Base-by-base conservation (phyloP, 2,329 filamentous ascomycete genomes). In the Passalora sequoiae region DNA sequence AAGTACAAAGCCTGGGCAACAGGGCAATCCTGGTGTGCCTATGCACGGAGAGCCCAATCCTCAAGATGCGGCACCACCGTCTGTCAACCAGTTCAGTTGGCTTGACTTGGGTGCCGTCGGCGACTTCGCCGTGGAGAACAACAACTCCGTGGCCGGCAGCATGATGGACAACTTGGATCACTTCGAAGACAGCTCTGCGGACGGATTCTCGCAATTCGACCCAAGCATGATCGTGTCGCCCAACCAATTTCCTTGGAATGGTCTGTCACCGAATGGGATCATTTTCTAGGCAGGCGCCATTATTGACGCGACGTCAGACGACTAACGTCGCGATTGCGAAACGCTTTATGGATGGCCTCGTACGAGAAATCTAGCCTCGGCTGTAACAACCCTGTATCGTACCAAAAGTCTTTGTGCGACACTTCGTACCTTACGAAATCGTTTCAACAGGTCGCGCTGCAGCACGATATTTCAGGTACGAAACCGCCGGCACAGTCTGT, bases 71-170 rank as follows among this genome's bases (percentile, higher is more conserved):
- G 45, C 47, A 16, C 50, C 48, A 54, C 60, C 38, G 46, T 70
- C 52, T 42, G 67, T 50, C 64, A 71, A 78, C 39, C 74, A 77
- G 31, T 81, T 81, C 60, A 80, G 76, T 0, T 81, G 78, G 78
- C 67, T 78, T 1, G 76, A 81, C 54, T 63, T 81, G 4, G 74
- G 76, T 44, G 77, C 77, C 1, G 71, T 81, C 2, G 76, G 76
- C 0, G 76, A 80, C 49, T 79, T 76, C 54, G 74, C 60, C 2
- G 59, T 59, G 2, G 58, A 59, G 44, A 62, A 61, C 32, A 61
- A 59, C 43, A 60, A 58, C 25, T 57, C 53, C 2, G 44, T 55
- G 7, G 46, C 54, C 6, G 48, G 56, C 42, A 45, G 49, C 42
- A 53, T 54, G 41, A 52, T 60, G 57, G 54, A 54, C 36, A 49